Evolutionary conservation across 495 filamentous ascomycete genomes (phyloP), one percentile per base, ranked within the genome.

Genomic region (Elasticomyces elasticus): DNA sequence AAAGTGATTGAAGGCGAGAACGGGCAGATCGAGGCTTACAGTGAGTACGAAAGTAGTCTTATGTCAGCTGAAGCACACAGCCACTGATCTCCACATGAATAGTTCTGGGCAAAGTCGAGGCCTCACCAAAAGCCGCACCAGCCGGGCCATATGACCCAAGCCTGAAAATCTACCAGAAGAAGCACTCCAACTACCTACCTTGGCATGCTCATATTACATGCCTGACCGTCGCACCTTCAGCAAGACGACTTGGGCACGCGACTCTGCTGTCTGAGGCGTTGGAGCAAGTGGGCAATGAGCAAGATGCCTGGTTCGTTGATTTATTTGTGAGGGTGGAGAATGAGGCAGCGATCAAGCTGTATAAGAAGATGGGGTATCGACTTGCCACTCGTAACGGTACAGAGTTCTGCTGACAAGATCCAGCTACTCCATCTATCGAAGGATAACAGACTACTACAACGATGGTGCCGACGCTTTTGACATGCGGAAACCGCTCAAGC

Each of bases 141-240:
- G 77, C 82, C 67, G 70, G 77, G 45, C 78, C 80, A 63, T 87
- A 83, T 48, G 77, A 84, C 59, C 87, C 69, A 1, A 30, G 49
- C 33, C 64, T 67, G 0, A 67, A 62, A 54, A 59, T 64, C 3
- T 62, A 71, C 52, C 57, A 54, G 23, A 59, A 60, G 33, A 61
- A 61, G 27, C 54, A 13, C n/a, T 59, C 63, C 9, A 66, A 94
- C 71, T 95, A 91, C 69, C 85, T 91, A 19, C 90, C 94, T 23
- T 97, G 88, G 86, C 92, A 97, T 70, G 92, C 90, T 26, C 92
- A 98, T 71, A 94, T 98, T 70, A 98, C 92, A 17, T 90, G 90
- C 35, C 75, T 98, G 17, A 96, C 92, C 2, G 87, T 98, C 23
- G 86, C 90, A 13, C 92, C 92, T 0, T 79, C 83, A 60, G 87